These are phyloP conservation scores for Trichoderma sp. DNA, from an alignment of 2,329 filamentous ascomycete genomes.

Conservation along the genomic window DNA sequence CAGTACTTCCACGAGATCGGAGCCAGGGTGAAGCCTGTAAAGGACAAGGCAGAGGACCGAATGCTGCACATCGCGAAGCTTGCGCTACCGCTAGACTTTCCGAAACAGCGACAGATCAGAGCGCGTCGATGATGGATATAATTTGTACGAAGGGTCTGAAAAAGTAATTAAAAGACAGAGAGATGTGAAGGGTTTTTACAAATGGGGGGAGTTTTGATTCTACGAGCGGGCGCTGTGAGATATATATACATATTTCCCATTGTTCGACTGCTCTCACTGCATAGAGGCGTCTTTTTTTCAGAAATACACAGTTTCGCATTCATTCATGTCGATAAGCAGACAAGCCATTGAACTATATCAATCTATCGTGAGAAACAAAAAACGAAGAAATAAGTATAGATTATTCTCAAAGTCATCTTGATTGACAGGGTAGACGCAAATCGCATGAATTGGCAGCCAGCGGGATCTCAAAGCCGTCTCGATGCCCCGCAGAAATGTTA, in stretches of 20 bases:
- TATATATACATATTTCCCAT: background rate
- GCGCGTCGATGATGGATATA: constrained; percentile 26
- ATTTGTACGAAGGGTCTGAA: background rate
- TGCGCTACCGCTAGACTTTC: constrained; percentile 77
- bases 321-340: background rate
- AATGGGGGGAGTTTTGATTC: background rate
- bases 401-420: background rate
- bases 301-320: background rate
- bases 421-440: background rate
- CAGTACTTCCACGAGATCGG: constrained; percentile 77
- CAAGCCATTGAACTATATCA: background rate
- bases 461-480: background rate
- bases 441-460: background rate
- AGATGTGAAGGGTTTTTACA: background rate
- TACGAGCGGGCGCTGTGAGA: background rate
- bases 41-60: constrained; percentile 61
- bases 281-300: background rate
- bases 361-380: background rate
- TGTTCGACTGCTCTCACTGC: background rate
- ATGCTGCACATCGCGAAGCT: constrained; percentile 63
- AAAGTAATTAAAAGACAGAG: background rate
- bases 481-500: constrained; percentile 5
- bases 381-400: background rate
- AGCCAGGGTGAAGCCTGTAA: constrained; percentile 60
- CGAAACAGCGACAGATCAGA: constrained; percentile 52